phyloP scores from a whole-genome alignment of 129 eudicot species.

The Arctium minus region DNA sequence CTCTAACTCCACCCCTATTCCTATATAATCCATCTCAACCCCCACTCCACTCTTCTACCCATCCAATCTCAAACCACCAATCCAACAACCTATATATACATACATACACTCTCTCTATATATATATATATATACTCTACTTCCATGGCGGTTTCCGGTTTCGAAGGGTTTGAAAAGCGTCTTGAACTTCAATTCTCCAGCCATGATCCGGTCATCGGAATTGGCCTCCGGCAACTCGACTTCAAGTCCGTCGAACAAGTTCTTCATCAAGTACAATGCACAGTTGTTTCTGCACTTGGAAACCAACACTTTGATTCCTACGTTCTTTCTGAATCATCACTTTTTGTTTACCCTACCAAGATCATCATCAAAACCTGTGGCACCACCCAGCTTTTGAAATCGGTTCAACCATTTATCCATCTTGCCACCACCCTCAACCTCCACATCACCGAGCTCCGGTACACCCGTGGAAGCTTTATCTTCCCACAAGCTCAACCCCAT shows the following conservation, averaged over 20 bases:
- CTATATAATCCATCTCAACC: constrained; percentile 38
- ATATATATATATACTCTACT: not conserved
- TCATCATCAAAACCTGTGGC: constrained; percentile 87
- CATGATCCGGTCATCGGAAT: constrained; percentile 44
- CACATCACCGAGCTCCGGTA: constrained; percentile 45
- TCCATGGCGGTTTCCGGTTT: constrained; percentile 83
- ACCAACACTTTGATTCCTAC: constrained; percentile 70
- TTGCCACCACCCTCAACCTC: constrained; percentile 42
- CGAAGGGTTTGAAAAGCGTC: constrained; percentile 83
- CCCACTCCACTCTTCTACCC: constrained; percentile 31
- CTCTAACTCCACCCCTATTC: constrained; percentile 19
- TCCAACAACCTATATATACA: too few relatives aligned
- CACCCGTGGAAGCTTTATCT: constrained; percentile 80
- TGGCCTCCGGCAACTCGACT: constrained; percentile 62
- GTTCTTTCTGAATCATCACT: constrained; percentile 79
- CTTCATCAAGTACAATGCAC: constrained; percentile 81
- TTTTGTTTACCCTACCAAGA: constrained; percentile 68
- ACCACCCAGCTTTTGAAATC: constrained; percentile 83
- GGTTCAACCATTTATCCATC: constrained; percentile 50
- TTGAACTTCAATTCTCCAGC: constrained; percentile 71
- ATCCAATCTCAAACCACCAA: not conserved
- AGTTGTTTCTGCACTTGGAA: constrained; percentile 80
- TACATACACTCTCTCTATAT: too few relatives aligned
- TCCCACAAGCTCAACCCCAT: constrained; percentile 67
- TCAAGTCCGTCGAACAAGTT: constrained; percentile 48